Base-by-base conservation (phyloP, 1,139 yeast species). In the Yamadazyma dushanensis region DNA sequence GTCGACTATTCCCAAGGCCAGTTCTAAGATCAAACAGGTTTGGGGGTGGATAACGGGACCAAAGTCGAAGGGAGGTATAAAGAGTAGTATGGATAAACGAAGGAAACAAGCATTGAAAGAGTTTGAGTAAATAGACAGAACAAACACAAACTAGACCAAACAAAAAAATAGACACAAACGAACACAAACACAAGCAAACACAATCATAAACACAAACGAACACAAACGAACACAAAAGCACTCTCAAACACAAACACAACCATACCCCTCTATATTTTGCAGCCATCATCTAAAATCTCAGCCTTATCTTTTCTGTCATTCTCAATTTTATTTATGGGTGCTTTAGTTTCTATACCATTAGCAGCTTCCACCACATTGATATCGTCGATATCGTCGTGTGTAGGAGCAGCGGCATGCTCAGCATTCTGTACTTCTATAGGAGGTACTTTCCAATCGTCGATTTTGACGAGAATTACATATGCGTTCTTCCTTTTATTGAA, bases 341-440 rank as follows among this genome's bases (percentile, higher is more conserved):
- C 88, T 5, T 68, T 83, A 13, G 59, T 90, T 9, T 88, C 97
- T 3, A 48, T 89, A 26, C 94, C 94, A 0, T 48, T 83, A 43
- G 63, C 70, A 63, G 83, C 78, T 0, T 78, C 86, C 8, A 70
- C 85, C 10, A 43, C 56, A 9, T 19, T 40, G 11, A 29, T 48
- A 22, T 45, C 57, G 25, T 83, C 88, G 60, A 56, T 77, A 7
- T 85, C 94, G 1, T 83, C 96, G 21, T 88, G 94, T 49, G 69
- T 78, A 36, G 97, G 97, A 9, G 94, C 96, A 0, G 85, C 95
- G 13, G 73, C 85, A 26, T 85, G 94, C 46, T 77, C 88, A 3
- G 79, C 88, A 7, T 62, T 83, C 30, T 79, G 88, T 45, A 50
- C 70, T 4, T 57, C 89, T 63, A 63, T 83, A 67, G 66, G 80